A percentile compares a stretch with the other conserved stretches of the same genome.
phyloP scores from a whole-genome alignment of 441 rosid genomes.

The Rhodomyrtus psidioides region DNA sequence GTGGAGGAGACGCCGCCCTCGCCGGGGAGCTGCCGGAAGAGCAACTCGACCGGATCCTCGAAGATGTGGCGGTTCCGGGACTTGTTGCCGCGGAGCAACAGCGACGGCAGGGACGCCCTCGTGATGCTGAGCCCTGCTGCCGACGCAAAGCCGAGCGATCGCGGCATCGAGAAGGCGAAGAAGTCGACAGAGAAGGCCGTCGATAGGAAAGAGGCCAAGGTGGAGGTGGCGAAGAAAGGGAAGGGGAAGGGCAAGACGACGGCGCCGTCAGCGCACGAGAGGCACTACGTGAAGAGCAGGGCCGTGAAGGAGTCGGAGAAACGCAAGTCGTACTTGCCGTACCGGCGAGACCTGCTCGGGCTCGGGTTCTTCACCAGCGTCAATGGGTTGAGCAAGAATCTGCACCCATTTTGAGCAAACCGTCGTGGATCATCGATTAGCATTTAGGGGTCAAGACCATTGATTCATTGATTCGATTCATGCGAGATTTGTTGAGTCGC shows the following conservation, averaged over 20 bases:
- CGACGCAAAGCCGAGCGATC: background rate
- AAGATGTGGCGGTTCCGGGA: conserved; percentile 7
- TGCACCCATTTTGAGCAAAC: conserved; percentile 54
- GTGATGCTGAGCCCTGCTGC: background rate
- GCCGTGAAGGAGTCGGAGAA: conserved; percentile 39
- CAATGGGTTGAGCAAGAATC: conserved; percentile 54
- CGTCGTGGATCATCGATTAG: background rate
- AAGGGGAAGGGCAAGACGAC: conserved; percentile 16
- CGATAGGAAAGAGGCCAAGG: background rate
- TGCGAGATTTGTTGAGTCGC: background rate
- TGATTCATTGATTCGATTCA: background rate
- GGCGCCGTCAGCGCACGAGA: conserved; percentile 50
- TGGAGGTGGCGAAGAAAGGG: background rate
- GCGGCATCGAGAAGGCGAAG: background rate
- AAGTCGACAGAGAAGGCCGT: background rate
- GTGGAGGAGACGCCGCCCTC: background rate
- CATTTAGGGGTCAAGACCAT: background rate
- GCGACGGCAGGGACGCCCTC: conserved; percentile 56
- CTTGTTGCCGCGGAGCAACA: conserved; percentile 1
- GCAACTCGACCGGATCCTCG: conserved; percentile 11
- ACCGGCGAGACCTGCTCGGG: conserved; percentile 51
- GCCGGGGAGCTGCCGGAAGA: conserved; percentile 1
- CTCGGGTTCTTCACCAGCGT: conserved; percentile 71
- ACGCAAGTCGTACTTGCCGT: conserved; percentile 64
- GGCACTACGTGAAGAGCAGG: conserved; percentile 47